These are phyloP conservation scores for Phyllosticta paracitricarpa DNA, from an alignment of 2,329 filamentous ascomycete species.

Conservation along the genomic window DNA sequence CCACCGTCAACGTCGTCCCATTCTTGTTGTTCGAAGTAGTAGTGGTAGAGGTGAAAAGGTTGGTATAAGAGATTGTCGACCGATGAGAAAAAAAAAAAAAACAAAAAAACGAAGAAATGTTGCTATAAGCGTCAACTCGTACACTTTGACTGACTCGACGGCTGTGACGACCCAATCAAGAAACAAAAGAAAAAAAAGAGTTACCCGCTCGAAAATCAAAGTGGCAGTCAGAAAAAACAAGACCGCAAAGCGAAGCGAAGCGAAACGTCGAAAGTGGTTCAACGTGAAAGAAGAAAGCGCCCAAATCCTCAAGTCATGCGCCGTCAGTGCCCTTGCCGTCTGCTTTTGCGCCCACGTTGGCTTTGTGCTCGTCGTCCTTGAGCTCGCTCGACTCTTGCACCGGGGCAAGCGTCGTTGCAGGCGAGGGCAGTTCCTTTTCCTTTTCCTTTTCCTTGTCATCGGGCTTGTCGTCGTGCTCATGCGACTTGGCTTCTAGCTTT, in stretches of 20 bases:
- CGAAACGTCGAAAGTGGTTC: not conserved
- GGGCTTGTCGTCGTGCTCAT: not conserved
- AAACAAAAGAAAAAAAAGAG: not conserved
- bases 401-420: not conserved
- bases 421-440: not conserved
- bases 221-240: not conserved
- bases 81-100: not conserved
- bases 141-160: not conserved
- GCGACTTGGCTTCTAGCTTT: slow-evolving; percentile 1
- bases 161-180: not conserved
- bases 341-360: not conserved
- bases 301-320: not conserved
- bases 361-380: not conserved
- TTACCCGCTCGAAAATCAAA: not conserved
- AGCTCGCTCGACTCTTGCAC: not conserved
- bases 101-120: not conserved
- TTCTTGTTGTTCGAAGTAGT: not conserved
- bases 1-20: not conserved
- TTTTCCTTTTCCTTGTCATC: slow-evolving; percentile 2
- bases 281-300: not conserved
- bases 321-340: not conserved
- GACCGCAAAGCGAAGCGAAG: not conserved
- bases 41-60: not conserved
- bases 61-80: not conserved
- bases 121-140: not conserved